These are phyloP conservation scores for Solioccasus polychromus DNA, from an alignment of 768 basidiomycete genomes.

Conservation along the genomic window DNA sequence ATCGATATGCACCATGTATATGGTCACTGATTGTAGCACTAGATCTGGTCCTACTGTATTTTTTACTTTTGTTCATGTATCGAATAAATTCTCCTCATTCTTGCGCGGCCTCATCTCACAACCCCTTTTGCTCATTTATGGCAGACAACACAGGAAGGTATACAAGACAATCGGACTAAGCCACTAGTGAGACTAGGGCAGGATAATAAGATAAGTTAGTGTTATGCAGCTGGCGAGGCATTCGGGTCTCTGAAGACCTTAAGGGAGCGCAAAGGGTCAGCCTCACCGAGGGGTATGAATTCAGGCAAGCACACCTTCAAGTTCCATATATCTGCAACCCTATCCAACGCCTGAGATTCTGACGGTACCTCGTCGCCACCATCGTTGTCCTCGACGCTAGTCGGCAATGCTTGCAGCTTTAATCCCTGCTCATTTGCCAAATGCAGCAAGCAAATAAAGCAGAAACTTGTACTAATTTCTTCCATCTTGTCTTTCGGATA, in stretches of 20 bases:
- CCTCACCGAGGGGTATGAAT: background rate
- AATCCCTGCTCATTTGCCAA: constrained; percentile 96
- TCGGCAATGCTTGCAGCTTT: constrained; percentile 60
- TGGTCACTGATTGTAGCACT: constrained; percentile 21
- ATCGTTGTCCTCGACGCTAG: constrained; percentile 35
- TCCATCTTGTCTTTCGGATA: constrained; percentile 95
- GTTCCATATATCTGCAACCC: constrained; percentile 72
- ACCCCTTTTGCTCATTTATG: too few species aligned
- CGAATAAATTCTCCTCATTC: constrained; percentile 7
- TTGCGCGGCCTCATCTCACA: background rate
- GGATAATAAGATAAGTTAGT: constrained; percentile 21
- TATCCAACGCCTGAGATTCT: constrained; percentile 39
- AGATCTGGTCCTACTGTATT: constrained; percentile 11
- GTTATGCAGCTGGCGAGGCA: constrained; percentile 27
- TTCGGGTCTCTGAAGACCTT: constrained; percentile 48
- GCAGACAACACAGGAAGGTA: constrained; percentile 4
- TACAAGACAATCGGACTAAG: constrained; percentile 10
- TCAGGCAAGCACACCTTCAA: constrained; percentile 52
- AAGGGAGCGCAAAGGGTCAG: background rate
- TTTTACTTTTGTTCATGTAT: constrained; percentile 16
- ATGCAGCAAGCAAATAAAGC: constrained; percentile 96
- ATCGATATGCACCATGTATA: constrained; percentile 4
- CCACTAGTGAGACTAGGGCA: constrained; percentile 9
- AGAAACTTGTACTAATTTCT: constrained; percentile 98
- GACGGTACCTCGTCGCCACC: constrained; percentile 31